A percentile compares a stretch with the other conserved stretches of the same genome.
Conservation (phyloP, 192 early-diverging fungal genomes). For the Diversispora eburnea region DNA sequence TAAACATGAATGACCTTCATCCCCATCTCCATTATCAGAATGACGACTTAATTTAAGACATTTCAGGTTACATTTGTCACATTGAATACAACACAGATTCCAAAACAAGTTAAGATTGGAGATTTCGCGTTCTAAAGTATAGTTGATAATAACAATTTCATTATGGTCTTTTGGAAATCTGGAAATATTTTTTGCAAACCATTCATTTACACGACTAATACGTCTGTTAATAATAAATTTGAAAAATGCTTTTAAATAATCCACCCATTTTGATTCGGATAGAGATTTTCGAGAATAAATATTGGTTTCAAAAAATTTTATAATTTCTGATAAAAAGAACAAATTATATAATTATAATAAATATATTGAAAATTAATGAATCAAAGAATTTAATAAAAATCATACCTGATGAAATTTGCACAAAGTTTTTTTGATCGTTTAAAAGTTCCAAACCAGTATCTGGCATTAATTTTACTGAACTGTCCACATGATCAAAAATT, state of each 20-base stretch:
- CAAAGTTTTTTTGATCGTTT: too few relatives aligned
- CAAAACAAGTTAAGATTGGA: neutral
- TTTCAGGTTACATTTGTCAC: neutral
- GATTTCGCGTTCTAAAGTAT: neutral
- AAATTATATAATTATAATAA: too few relatives aligned
- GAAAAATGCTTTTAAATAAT: neutral
- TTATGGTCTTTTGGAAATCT: neutral
- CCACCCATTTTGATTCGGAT: conserved; percentile 8
- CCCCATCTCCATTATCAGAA: neutral
- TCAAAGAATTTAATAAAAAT: too few relatives aligned
- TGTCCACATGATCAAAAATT: too few relatives aligned
- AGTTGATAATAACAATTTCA: neutral
- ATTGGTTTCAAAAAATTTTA: neutral
- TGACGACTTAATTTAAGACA: conserved; percentile 1
- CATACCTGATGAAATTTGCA: too few relatives aligned
- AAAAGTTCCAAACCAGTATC: too few relatives aligned
- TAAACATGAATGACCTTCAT: conserved; percentile 1
- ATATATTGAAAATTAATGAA: too few relatives aligned
- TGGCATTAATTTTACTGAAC: too few relatives aligned
- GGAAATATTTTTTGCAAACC: conserved; percentile 3
- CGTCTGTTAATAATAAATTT: conserved; percentile 5
- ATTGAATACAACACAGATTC: neutral
- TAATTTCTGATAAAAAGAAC: too few relatives aligned
- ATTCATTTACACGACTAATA: conserved; percentile 6
- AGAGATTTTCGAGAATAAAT: neutral